Evolutionary conservation across 768 basidiomycete genomes (phyloP).

Genomic region (Rhodotorula paludigena): DNA sequence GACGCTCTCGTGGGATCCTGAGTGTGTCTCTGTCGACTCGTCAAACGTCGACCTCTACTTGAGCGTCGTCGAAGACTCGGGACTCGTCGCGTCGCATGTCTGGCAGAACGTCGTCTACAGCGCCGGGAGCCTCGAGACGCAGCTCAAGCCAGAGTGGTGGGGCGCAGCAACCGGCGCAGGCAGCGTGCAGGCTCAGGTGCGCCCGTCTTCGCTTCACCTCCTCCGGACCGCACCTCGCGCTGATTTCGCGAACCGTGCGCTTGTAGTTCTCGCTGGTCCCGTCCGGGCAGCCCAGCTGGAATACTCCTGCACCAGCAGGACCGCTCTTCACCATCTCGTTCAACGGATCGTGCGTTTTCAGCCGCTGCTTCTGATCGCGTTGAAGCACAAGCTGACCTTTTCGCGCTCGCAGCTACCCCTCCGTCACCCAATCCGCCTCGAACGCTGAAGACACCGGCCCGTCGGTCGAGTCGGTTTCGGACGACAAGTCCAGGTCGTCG

Average conservation of each 20-base stretch:
- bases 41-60: constrained; percentile 30
- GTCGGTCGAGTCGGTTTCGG: constrained; percentile 33
- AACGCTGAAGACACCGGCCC: constrained; percentile 31
- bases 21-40: constrained; percentile 8
- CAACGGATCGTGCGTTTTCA: constrained; percentile 29
- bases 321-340: constrained; percentile 35
- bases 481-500: constrained; percentile 1
- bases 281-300: constrained; percentile 30
- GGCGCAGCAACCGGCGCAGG: constrained; percentile 34
- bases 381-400: neutral
- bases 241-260: neutral
- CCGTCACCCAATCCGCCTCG: constrained; percentile 20
- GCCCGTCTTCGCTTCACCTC: neutral
- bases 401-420: constrained; percentile 25
- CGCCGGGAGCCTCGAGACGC: constrained; percentile 20
- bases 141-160: constrained; percentile 37
- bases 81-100: constrained; percentile 21
- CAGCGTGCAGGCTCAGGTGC: constrained; percentile 26
- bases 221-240: too few relatives aligned
- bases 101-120: constrained; percentile 29
- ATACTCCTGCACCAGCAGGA: constrained; percentile 27
- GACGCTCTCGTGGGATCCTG: constrained; percentile 25
- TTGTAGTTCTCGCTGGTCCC: constrained; percentile 32
- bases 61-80: constrained; percentile 9
- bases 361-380: neutral